These are phyloP conservation scores for Epipyxis sp. DNA, from an alignment of 108 stramenopile species.

Conservation along the genomic window DNA sequence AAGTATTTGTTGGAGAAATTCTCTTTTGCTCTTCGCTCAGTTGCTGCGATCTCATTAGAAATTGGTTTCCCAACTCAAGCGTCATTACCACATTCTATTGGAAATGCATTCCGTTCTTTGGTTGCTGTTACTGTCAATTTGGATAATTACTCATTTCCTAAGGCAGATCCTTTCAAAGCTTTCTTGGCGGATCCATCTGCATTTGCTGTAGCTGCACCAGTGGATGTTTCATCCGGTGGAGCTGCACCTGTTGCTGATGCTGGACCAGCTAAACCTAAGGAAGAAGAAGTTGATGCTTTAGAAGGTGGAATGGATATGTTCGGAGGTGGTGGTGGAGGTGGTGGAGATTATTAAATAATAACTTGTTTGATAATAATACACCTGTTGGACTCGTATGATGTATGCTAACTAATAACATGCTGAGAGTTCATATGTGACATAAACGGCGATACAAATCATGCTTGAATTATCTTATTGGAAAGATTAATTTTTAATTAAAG, in stretches of 20 bases:
- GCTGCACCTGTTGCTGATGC: conserved; percentile 43
- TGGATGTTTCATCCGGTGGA: conserved; percentile 33
- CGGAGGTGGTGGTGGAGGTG: conserved; percentile 26
- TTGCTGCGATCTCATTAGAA: conserved; percentile 81
- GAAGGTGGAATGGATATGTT: conserved; percentile 43
- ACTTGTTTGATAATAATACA: too few species aligned
- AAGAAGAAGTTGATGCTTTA: conserved; percentile 43
- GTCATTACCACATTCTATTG: conserved; percentile 90
- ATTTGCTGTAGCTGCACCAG: conserved; percentile 43
- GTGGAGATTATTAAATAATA: conserved; percentile 11
- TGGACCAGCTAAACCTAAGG: conserved; percentile 39
- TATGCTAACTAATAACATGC: too few species aligned
- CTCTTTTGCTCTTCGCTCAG: conserved; percentile 65
- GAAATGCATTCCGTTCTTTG: conserved; percentile 92
- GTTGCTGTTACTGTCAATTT: conserved; percentile 80
- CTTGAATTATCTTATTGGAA: too few species aligned
- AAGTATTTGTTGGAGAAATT: conserved; percentile 67
- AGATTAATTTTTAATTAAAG: too few species aligned
- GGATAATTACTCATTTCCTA: conserved; percentile 79
- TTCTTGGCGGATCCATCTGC: conserved; percentile 42
- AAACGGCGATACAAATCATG: too few species aligned
- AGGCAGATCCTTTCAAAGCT: conserved; percentile 73
- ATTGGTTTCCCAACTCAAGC: conserved; percentile 88
- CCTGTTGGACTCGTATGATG: too few species aligned
- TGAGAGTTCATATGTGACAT: too few species aligned